phyloP scores from a whole-genome alignment of 768 basidiomycete species.

The Tricholomella constricta region DNA sequence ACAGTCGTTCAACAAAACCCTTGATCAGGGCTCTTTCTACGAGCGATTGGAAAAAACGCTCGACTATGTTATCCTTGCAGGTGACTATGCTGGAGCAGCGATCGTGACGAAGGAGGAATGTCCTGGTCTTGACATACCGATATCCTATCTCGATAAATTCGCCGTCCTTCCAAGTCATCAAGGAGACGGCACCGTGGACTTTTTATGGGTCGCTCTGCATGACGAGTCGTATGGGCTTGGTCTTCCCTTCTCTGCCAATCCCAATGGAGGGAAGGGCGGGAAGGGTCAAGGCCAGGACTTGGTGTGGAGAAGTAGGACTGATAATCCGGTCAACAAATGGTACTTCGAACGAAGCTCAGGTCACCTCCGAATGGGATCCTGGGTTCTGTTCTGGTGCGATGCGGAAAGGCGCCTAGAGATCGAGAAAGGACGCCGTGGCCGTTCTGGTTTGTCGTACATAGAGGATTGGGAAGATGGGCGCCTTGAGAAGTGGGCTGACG shows the following conservation, averaged over 20 bases:
- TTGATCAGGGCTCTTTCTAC: conserved; percentile 80
- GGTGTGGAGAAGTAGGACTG: conserved; percentile 90
- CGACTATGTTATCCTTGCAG: conserved; percentile 92
- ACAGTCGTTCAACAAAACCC: conserved; percentile 75
- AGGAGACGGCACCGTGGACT: conserved; percentile 98
- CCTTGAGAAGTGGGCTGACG: conserved; percentile 66
- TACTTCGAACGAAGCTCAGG: conserved; percentile 96
- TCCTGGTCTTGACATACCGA: conserved; percentile 43
- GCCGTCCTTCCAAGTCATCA: conserved; percentile 94
- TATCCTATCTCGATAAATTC: conserved; percentile 98
- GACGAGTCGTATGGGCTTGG: conserved; percentile 98
- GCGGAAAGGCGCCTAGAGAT: conserved; percentile 82
- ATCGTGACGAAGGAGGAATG: conserved; percentile 76
- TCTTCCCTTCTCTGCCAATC: conserved; percentile 90
- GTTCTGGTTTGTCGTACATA: conserved; percentile 67
- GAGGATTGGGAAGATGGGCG: conserved; percentile 79
- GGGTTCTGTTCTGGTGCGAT: conserved; percentile 99
- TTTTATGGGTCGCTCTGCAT: conserved; percentile 97
- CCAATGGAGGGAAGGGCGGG: conserved; percentile 91
- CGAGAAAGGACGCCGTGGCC: conserved; percentile 65
- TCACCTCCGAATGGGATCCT: conserved; percentile 80
- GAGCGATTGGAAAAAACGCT: conserved; percentile 70
- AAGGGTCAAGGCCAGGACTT: conserved; percentile 90
- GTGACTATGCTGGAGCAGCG: conserved; percentile 94
- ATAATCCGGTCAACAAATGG: conserved; percentile 99